A percentile compares a stretch with the other conserved stretches of the same genome.
phyloP scores from a whole-genome alignment of 2,329 filamentous ascomycete genomes.

The Gnomoniopsis smithogilvyi region DNA sequence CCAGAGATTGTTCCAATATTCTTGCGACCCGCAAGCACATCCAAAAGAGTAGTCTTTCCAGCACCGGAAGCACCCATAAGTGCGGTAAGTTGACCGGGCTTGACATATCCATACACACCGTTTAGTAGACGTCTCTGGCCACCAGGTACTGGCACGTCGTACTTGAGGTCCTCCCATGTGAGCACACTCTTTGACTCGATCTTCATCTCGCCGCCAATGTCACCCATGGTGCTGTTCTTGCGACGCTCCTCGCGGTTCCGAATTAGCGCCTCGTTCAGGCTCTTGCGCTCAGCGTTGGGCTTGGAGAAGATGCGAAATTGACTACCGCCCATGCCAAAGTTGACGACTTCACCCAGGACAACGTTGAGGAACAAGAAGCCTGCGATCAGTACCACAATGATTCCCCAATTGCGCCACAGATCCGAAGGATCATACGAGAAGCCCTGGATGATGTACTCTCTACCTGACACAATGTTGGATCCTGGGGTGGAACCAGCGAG shows the following conservation, averaged over 20 bases:
- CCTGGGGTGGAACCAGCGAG: constrained; percentile 69
- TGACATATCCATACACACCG: constrained; percentile 64
- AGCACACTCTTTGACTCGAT: constrained; percentile 65
- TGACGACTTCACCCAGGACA: constrained; percentile 73
- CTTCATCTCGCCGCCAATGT: constrained; percentile 43
- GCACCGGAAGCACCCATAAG: constrained; percentile 83
- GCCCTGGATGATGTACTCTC: constrained; percentile 63
- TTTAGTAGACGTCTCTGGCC: constrained; percentile 55
- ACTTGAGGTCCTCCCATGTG: constrained; percentile 84
- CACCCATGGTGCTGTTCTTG: constrained; percentile 40
- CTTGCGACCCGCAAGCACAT: constrained; percentile 65
- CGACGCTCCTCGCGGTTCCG: constrained; percentile 57
- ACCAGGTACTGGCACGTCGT: constrained; percentile 62
- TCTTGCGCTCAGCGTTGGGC: constrained; percentile 64
- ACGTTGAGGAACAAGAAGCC: constrained; percentile 76
- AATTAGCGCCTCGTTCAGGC: constrained; percentile 60
- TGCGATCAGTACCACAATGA: constrained; percentile 71
- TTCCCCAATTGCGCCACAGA: constrained; percentile 82
- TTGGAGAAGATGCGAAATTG: constrained; percentile 73
- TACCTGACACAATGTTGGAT: constrained; percentile 59
- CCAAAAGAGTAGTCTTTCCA: constrained; percentile 81
- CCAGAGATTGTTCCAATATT: constrained; percentile 59
- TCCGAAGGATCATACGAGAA: constrained; percentile 66
- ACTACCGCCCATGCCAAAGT: constrained; percentile 77
- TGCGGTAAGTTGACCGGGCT: constrained; percentile 73